phyloP scores from a whole-genome alignment of 225 moss, liverwort and hornwort species.

The Bryum argenteum region DNA sequence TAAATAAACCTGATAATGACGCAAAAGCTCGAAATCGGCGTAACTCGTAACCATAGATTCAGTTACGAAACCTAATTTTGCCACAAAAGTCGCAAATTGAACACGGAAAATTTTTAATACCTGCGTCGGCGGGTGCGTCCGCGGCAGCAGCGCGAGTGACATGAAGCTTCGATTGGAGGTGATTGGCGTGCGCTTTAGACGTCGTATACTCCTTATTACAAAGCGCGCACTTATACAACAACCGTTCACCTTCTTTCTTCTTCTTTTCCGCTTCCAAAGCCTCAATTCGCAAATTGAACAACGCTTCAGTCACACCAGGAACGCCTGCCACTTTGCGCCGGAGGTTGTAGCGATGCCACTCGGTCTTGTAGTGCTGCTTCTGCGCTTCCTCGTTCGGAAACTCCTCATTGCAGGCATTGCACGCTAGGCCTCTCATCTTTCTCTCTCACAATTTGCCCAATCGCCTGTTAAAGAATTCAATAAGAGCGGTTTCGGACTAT shows the following conservation, averaged over 20 bases:
- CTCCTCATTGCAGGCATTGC: conserved; percentile 88
- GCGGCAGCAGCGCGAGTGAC: conserved; percentile 63
- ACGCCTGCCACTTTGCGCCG: conserved; percentile 96
- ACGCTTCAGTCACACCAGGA: conserved; percentile 87
- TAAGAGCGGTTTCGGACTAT: no score
- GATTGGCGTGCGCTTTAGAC: conserved; percentile 78
- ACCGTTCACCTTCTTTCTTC: conserved; percentile 68
- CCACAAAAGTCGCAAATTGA: background rate
- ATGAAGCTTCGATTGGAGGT: conserved; percentile 83
- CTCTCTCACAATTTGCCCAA: background rate
- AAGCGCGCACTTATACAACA: conserved; percentile 82
- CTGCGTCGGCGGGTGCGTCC: conserved; percentile 61
- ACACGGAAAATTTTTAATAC: conserved; percentile 12
- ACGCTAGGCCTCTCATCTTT: conserved; percentile 76
- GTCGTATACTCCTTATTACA: conserved; percentile 93
- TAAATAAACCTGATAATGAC: background rate
- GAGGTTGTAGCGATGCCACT: conserved; percentile 98
- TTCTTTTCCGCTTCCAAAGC: conserved; percentile 81
- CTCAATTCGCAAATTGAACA: conserved; percentile 82
- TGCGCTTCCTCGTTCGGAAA: conserved; percentile 73
- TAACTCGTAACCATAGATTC: background rate
- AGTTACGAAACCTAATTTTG: background rate
- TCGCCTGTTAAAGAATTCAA: no score
- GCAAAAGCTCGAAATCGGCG: background rate
- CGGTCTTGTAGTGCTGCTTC: conserved; percentile 87